Evolutionary conservation across 306 rosid genomes (phyloP).

Genomic region (Prunus mume): DNA sequence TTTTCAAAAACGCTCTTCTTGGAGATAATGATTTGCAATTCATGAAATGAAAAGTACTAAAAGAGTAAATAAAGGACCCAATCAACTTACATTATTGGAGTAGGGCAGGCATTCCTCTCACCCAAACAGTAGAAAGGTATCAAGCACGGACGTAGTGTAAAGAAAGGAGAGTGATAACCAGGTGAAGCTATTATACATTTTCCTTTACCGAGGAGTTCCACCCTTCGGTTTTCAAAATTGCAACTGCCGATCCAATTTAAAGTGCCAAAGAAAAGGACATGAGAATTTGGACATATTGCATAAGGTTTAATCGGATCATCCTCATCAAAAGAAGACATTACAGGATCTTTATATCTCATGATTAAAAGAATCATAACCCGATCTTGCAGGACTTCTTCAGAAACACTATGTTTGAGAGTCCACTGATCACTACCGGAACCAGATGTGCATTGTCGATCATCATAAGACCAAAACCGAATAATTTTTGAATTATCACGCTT

Average conservation of each 20-base stretch:
- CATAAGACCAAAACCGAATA: background rate
- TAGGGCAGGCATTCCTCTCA: too few relatives aligned
- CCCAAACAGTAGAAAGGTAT: too few relatives aligned
- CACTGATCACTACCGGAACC: background rate
- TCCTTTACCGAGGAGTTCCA: background rate
- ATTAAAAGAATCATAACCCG: too few relatives aligned
- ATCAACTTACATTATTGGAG: too few relatives aligned
- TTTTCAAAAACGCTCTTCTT: too few relatives aligned
- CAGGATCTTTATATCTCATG: too few relatives aligned
- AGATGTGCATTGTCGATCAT: background rate
- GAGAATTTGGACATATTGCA: conserved; percentile 1
- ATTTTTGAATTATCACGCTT: background rate
- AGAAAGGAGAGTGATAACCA: background rate
- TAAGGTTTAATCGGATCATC: background rate
- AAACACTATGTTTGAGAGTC: background rate
- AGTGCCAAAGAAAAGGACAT: background rate
- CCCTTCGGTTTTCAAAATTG: background rate
- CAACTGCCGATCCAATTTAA: background rate
- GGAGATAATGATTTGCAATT: too few relatives aligned
- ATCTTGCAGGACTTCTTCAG: too few relatives aligned
- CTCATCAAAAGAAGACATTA: too few relatives aligned
- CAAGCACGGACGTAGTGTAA: background rate
- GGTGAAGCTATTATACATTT: background rate
- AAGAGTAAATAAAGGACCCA: too few relatives aligned
- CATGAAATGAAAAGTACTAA: too few relatives aligned